Base-by-base conservation (phyloP, 148 eudicot genomes). In the Persicaria tinctoria region DNA sequence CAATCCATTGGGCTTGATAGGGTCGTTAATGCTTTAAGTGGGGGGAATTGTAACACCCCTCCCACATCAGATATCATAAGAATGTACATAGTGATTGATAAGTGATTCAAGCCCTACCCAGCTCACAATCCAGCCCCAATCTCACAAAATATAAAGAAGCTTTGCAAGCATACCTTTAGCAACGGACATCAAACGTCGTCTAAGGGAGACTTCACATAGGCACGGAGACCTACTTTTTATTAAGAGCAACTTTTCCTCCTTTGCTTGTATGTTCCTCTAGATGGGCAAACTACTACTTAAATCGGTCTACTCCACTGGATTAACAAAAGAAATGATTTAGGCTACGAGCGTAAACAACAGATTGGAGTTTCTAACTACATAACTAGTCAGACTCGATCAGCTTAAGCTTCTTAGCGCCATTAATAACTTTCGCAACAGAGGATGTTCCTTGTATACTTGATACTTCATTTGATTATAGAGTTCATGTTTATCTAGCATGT, bases 221-320 rank as follows among this genome's bases (percentile, higher is more conserved):
- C 86, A 95, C 82, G 38, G 98, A 95, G 54, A 95, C 93, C 84
- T 95, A 92, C 66, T 91, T 91, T 79, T 96, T 89, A 68, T 84
- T 81, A 68, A 86, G 81, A 11, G 97, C 74, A 77, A 80, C 79
- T 80, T 78, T 85, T 77, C 81, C 92, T 72, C 85, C 89, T 80
- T 85, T 87, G 69, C 91, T 87, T 57, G 75, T 66, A 73, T 84
- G 89, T 60, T 89, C 98, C 90, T 92, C 93, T 8, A 95, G 93
- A 79, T 90, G 89, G 11, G 92, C 89, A 78, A 95, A 95, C 60
- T 95, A 96, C 80, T 88, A 85, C 85, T 90, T 92, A 63, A 95
- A 95, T 75, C 88, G 89, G 72, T 95, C 93, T 75, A 90, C 84
- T 74, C 98, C 98, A 80, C 98, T 92, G 87, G 64, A 74, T 80